Evolutionary conservation across 768 basidiomycete genomes (phyloP), one percentile per base, ranked within the genome.

Genomic region (Fistulinella prunicolor): DNA sequence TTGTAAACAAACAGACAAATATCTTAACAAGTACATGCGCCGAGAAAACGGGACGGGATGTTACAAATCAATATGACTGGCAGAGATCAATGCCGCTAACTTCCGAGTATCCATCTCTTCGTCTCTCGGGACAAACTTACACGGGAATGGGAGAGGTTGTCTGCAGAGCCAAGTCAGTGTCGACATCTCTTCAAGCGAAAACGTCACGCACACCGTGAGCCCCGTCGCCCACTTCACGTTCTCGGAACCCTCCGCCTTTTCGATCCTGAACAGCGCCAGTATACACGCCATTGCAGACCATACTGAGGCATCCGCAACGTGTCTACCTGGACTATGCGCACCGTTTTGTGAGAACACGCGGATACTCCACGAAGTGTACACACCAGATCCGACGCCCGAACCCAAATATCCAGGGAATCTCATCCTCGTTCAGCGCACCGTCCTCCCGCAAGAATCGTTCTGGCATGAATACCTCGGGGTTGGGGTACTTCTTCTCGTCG

Each of bases 391-490:
- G 52, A 34, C 51, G 55, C 1, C 61, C 61, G 14, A 63, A 62
- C 7, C 58, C 61, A 44, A 62, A 62, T 2, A 5, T 3, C 43
- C 52, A 56, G 1, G 42, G 1, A 23, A 56, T 5, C 7, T 26
- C 50, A 37, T 59, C 57, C 0, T 52, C 51, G n/a, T 47, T 56
- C 23, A 61, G 29, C 4, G 50, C 46, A 8, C 60, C 60, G 6
- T 62, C 56, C 3, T 14, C 20, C 0, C 10, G 34, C 28, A 70
- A 63, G 49, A 69, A 75, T 5, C 74, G 57, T 10, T 70, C 73
- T 3, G 73, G 73, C n/a, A 59, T 55, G 58, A 73, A 74, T 9
- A 17, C 28, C 0, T 57, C 42, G 3, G 71, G 66, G 4, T 70
- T 54, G 4, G 66, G 62, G 46, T 72, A 74, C 24, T 58, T 59